Base-by-base conservation (phyloP, 2,329 filamentous ascomycete species). In the Nemania abortiva region DNA sequence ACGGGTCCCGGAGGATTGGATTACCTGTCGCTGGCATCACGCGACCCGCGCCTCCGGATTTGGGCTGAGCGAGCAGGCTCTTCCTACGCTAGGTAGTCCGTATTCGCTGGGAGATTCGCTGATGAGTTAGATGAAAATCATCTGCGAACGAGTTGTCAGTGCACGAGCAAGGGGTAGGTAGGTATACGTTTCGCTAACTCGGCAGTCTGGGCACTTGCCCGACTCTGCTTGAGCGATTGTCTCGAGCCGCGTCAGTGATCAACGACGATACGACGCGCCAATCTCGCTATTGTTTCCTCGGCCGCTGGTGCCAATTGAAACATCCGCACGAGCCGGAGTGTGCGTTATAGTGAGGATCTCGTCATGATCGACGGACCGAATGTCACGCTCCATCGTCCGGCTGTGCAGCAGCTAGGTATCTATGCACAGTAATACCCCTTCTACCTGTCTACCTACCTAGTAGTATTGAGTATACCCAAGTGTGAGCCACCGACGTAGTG, bases 1-100 rank as follows among this genome's bases (percentile, higher is more conserved):
- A 66, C 69, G 62, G 69, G 66, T 69, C 66, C 58, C 50, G 63
- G 49, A 65, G 58, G 65, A 64, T 68, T 5, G 45, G 60, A 55
- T 62, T 56, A 42, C 66, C 58, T 70, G 63, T 63, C 49, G 54
- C 45, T 66, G 34, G 49, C 52, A 70, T 70, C 64, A 65, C 65
- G 52, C 60, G 64, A 59, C 55, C 61, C 39, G 24, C 42, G 57
- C 47, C 61, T 57, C 65, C 27, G 39, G 63, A 55, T 54, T 29
- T 52, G 37, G 13, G 34, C 52, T 49, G n/a, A n/a, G n/a, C n/a
- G 20, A 37, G 56, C 56, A 61, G 15, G 27, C n/a, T 34, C 22
- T 18, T 22, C 15, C 10, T n/a, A n/a, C 18, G 13, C 42, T 20
- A 47, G 15, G 18, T 47, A 47, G 42, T 5, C 18, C 4, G 18